A percentile compares a stretch with the other conserved stretches of the same genome.
Conservation (phyloP, 2,329 filamentous ascomycete species). For the Davidsoniella neocaledoniae region DNA sequence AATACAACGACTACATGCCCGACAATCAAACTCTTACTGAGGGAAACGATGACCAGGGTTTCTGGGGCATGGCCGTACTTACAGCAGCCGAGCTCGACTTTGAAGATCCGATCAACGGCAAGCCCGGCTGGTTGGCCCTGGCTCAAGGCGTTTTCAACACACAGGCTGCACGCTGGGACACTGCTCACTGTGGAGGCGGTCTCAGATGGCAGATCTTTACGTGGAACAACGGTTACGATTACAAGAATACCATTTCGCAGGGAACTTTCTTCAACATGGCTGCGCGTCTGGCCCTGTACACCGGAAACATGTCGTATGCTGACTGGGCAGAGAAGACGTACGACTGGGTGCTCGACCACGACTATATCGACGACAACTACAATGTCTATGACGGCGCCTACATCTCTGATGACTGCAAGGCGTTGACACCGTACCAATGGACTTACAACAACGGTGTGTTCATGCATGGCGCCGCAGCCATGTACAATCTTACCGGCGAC, state of each 20-base stretch:
- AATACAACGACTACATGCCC: slow-evolving; percentile 62
- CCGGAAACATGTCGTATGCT: slow-evolving; percentile 57
- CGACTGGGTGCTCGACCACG: slow-evolving; percentile 44
- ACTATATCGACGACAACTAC: slow-evolving; percentile 43
- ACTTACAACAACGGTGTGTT: slow-evolving; percentile 52
- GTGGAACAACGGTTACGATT: slow-evolving; percentile 67
- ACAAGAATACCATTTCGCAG: slow-evolving; percentile 53
- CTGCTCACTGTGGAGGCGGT: slow-evolving; percentile 51
- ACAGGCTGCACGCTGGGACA: slow-evolving; percentile 59
- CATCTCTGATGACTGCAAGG: slow-evolving; percentile 38
- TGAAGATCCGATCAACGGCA: slow-evolving; percentile 35
- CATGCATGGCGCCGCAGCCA: slow-evolving; percentile 48
- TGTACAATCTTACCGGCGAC: slow-evolving; percentile 45
- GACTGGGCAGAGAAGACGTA: slow-evolving; percentile 63
- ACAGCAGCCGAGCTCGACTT: slow-evolving; percentile 54
- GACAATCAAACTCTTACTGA: slow-evolving; percentile 50
- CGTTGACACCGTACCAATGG: slow-evolving; percentile 46
- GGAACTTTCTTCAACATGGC: slow-evolving; percentile 46
- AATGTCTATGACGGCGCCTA: slow-evolving; percentile 47
- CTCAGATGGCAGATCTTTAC: slow-evolving; percentile 72
- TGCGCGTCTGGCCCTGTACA: slow-evolving; percentile 58
- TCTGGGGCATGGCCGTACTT: slow-evolving; percentile 58
- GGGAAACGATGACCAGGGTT: slow-evolving; percentile 62
- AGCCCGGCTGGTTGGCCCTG: slow-evolving; percentile 53
- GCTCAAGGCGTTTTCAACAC: slow-evolving; percentile 71